phyloP scores from a whole-genome alignment of 192 early-diverging fungal species.

The Piromyces finnis region DNA sequence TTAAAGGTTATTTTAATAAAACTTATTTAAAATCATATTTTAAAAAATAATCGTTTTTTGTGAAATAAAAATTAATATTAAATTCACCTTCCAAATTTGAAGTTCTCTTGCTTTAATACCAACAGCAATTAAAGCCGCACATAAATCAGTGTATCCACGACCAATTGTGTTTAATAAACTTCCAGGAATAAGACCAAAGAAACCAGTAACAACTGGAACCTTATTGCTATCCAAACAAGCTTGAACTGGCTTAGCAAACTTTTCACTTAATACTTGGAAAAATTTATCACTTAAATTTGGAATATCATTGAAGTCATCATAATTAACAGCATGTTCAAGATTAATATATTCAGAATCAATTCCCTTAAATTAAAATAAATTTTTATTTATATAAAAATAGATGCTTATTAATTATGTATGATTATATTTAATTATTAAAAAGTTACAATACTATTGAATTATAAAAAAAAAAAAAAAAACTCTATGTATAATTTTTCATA shows the following conservation, averaged over 20 bases:
- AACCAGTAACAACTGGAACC: conserved; percentile 10
- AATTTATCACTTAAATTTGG: conserved; percentile 95
- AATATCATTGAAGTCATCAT: conserved; percentile 48
- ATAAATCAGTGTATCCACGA: conserved; percentile 94
- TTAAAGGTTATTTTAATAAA: too few relatives aligned
- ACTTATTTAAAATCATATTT: too few relatives aligned
- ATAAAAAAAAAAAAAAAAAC: too few relatives aligned
- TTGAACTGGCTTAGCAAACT: conserved; percentile 11
- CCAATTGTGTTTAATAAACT: conserved; percentile 78
- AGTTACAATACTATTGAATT: too few relatives aligned
- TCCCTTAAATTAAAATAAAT: conserved; percentile 17
- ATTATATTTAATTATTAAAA: too few relatives aligned
- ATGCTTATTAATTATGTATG: too few relatives aligned
- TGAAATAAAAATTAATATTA: neutral
- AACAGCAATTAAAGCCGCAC: conserved; percentile 85
- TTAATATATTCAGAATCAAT: conserved; percentile 70
- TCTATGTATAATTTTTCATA: too few relatives aligned
- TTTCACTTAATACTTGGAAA: conserved; percentile 38
- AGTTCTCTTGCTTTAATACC: conserved; percentile 75
- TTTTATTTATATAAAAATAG: too few relatives aligned
- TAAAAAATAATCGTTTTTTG: too few relatives aligned
- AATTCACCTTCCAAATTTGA: conserved; percentile 83
- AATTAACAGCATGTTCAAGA: conserved; percentile 54
- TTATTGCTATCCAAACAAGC: conserved; percentile 19
- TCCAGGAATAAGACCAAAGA: conserved; percentile 93